A percentile compares a stretch with the other conserved stretches of the same genome.
phyloP scores from a whole-genome alignment of 2,329 filamentous ascomycete species.

The Aspergillus ochraceus region DNA sequence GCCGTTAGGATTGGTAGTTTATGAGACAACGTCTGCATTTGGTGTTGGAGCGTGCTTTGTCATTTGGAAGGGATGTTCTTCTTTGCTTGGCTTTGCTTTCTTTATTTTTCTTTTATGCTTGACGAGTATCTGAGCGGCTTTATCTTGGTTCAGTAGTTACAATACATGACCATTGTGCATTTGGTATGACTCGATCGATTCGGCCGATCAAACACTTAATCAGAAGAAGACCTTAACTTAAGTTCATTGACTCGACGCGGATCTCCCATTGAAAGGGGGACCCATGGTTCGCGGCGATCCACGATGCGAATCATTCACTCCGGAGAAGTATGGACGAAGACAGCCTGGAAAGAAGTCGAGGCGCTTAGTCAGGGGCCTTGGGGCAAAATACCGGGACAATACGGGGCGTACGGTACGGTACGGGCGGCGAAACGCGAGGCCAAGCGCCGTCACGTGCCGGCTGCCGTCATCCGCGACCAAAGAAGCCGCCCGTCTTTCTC shows the following conservation, averaged over 20 bases:
- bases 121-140: not conserved
- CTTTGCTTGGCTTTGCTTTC: not conserved
- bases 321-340: too few relatives aligned
- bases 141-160: not conserved
- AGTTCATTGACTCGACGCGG: too few relatives aligned
- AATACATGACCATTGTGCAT: not conserved
- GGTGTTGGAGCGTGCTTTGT: not conserved
- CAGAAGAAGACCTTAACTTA: too few relatives aligned
- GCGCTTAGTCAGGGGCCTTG: not conserved
- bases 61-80: not conserved
- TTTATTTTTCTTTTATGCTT: not conserved
- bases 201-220: not conserved
- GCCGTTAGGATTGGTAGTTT: not conserved
- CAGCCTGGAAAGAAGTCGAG: too few relatives aligned
- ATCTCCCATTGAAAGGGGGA: not conserved
- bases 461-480: conserved; percentile 32
- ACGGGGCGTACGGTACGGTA: conserved; percentile 1
- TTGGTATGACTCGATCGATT: not conserved
- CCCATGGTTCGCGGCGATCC: not conserved
- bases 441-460: conserved; percentile 29
- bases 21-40: not conserved
- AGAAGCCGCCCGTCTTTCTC: conserved; percentile 19
- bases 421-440: conserved; percentile 14
- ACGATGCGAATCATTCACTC: too few relatives aligned
- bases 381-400: not conserved